Evolutionary conservation across 2,329 filamentous ascomycete genomes (phyloP).

Genomic region (Phaeosphaeria sp.): DNA sequence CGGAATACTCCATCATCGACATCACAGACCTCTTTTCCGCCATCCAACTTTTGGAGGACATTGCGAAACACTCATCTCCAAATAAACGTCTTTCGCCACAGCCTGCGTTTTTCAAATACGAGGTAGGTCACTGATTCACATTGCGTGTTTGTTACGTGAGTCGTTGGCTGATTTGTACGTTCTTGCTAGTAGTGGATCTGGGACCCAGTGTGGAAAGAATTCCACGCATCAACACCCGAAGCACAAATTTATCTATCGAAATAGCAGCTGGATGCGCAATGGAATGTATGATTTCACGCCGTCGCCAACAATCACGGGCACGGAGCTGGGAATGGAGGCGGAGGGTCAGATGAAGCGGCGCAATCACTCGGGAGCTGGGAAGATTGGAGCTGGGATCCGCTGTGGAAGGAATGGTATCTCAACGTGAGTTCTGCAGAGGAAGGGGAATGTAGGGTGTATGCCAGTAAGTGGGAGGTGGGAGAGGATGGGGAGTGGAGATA

Average conservation of each 20-base stretch:
- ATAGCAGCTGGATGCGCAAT: slow-evolving; percentile 15
- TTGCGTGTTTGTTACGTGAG: no score
- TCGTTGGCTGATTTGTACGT: no score
- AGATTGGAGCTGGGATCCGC: slow-evolving; percentile 27
- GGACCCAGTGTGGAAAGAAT: slow-evolving; percentile 22
- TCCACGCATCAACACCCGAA: slow-evolving; percentile 1
- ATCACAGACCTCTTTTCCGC: slow-evolving; percentile 17
- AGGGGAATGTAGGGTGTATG: slow-evolving; percentile 12
- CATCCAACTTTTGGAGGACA: slow-evolving; percentile 11
- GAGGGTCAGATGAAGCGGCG: slow-evolving; percentile 5
- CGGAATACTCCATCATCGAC: slow-evolving; percentile 13
- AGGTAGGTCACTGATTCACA: no score
- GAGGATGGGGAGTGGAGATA: slow-evolving; percentile 20
- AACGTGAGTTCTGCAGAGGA: slow-evolving; percentile 5
- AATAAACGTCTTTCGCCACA: slow-evolving; percentile 8
- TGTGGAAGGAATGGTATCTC: slow-evolving; percentile 22
- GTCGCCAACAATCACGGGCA: no score
- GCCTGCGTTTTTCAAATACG: slow-evolving; percentile 5
- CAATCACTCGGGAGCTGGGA: slow-evolving; percentile 24
- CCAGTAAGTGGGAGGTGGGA: slow-evolving; percentile 17
- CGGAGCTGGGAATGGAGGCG: slow-evolving; percentile 4
- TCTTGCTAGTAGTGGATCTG: slow-evolving; percentile 22
- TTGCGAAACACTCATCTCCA: slow-evolving; percentile 5
- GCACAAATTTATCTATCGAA: slow-evolving; percentile 11
- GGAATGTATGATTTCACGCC: no score